phyloP scores from a whole-genome alignment of 805 yeast species.

The Barnettozyma pratensis region DNA sequence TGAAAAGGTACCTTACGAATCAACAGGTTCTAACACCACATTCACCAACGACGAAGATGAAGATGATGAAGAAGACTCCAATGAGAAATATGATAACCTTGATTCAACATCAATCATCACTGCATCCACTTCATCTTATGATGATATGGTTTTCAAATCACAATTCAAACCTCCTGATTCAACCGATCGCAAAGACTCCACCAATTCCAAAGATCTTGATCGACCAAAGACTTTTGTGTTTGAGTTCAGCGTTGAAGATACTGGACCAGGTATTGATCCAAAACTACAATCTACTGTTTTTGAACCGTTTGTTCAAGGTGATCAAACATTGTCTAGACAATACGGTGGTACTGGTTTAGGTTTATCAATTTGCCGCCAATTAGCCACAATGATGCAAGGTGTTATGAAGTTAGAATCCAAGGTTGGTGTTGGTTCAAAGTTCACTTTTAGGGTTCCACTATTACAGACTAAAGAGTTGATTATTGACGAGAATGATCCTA shows the following conservation, averaged over 20 bases:
- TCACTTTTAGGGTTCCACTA: constrained; percentile 74
- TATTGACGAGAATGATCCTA: constrained; percentile 28
- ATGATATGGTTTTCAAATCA: constrained; percentile 37
- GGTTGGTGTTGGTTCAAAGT: constrained; percentile 80
- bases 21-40: constrained; percentile 10
- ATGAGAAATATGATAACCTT: constrained; percentile 10
- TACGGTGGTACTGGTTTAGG: constrained; percentile 97
- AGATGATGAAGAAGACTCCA: constrained; percentile 1
- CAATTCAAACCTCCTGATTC: constrained; percentile 30
- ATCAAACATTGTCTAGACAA: constrained; percentile 84
- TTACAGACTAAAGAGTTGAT: constrained; percentile 42
- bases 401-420: constrained; percentile 67
- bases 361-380: constrained; percentile 79
- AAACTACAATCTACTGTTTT: constrained; percentile 78
- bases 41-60: constrained; percentile 10
- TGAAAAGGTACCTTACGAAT: background rate
- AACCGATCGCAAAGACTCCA: background rate
- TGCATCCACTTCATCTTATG: constrained; percentile 33
- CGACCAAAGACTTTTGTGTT: constrained; percentile 33
- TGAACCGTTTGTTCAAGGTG: constrained; percentile 97
- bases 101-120: constrained; percentile 18
- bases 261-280: constrained; percentile 92
- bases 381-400: constrained; percentile 89
- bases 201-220: constrained; percentile 21
- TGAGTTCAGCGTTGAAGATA: constrained; percentile 75